Evolutionary conservation across 768 basidiomycete genomes (phyloP), one percentile per base, ranked within the genome.

Genomic region (Tylopilus rubrobrunneus): DNA sequence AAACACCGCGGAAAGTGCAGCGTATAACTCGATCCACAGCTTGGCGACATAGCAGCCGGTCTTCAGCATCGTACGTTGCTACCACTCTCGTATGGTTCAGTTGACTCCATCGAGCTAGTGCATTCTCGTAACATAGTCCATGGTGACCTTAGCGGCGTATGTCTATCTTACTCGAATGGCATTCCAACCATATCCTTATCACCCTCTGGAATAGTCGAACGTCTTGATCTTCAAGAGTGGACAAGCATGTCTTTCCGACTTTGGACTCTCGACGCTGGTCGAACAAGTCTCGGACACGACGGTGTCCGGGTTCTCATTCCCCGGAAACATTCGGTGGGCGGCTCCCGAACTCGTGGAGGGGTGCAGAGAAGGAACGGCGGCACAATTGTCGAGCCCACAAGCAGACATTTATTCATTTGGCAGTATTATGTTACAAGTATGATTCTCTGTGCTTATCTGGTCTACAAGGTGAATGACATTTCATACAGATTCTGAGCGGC

Each of bases 91-190:
- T 5, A 42, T 6, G 15, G 25, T 29, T 12, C 25, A 12, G 7
- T 27, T 21, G 7, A 41, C 43, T 29, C 56, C 11, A 28, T 33
- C 21, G 21, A 56, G 28, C 34, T 49, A 69, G 62, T 67, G 47
- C 62, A 63, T 42, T 36, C 59, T 14, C 45, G 54, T 67, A 27
- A 55, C n/a, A 15, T 65, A 23, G 62, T 73, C 23, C 76, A 77
- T 28, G 74, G 76, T 4, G 76, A 77, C 44, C 45, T 77, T 17
- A 74, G 74, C 55, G 68, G 73, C 9, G 76, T 58, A 46, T 4
- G 61, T 67, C 14, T 11, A 17, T 31, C 28, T 5, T 27, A 0
- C 21, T 23, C n/a, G 14, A 33, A 31, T 46, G 11, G 7, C 11
- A 8, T 39, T 27, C 14, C 8, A 3, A 4, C 34, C 11, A 28